Evolutionary conservation across 495 filamentous ascomycete species (phyloP).

Genomic region (Penicillium maclennaniae): DNA sequence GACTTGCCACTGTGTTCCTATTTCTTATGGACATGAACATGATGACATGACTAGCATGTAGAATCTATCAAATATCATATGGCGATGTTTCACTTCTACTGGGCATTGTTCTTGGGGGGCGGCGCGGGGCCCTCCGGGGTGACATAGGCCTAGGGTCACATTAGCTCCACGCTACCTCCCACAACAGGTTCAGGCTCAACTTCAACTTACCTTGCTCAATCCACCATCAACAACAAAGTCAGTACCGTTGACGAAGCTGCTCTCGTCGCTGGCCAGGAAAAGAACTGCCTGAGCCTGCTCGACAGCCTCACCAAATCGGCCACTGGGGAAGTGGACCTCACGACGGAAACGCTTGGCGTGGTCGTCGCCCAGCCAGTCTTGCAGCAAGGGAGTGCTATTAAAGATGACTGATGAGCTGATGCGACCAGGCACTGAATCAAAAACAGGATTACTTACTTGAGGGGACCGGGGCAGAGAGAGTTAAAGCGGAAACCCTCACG

Average conservation of each 20-base stretch:
- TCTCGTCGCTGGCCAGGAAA: slow-evolving; percentile 92
- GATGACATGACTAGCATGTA: not conserved
- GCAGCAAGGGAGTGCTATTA: slow-evolving; percentile 68
- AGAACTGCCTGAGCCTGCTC: slow-evolving; percentile 93
- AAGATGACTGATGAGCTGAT: not conserved
- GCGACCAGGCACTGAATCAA: not conserved
- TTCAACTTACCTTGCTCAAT: slow-evolving; percentile 68
- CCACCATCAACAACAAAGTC: slow-evolving; percentile 98
- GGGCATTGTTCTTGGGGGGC: slow-evolving; percentile 60
- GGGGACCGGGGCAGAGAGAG: slow-evolving; percentile 82
- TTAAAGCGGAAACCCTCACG: slow-evolving; percentile 87
- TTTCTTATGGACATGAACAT: not conserved
- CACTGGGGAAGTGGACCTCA: slow-evolving; percentile 91
- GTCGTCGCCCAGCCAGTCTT: slow-evolving; percentile 94
- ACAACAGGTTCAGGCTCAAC: not conserved
- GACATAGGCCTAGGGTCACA: slow-evolving; percentile 65
- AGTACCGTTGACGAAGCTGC: slow-evolving; percentile 85
- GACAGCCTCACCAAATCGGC: slow-evolving; percentile 93
- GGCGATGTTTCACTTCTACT: slow-evolving; percentile 12
- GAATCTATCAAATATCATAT: not conserved
- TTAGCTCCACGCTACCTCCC: slow-evolving; percentile 11
- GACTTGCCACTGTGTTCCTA: not conserved
- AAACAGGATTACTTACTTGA: slow-evolving; percentile 56
- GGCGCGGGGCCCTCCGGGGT: slow-evolving; percentile 80
- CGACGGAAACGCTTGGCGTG: slow-evolving; percentile 74